Evolutionary conservation across 1,139 yeast species (phyloP), one percentile per base, ranked within the genome.

Genomic region (Wickerhamomyces sp.): DNA sequence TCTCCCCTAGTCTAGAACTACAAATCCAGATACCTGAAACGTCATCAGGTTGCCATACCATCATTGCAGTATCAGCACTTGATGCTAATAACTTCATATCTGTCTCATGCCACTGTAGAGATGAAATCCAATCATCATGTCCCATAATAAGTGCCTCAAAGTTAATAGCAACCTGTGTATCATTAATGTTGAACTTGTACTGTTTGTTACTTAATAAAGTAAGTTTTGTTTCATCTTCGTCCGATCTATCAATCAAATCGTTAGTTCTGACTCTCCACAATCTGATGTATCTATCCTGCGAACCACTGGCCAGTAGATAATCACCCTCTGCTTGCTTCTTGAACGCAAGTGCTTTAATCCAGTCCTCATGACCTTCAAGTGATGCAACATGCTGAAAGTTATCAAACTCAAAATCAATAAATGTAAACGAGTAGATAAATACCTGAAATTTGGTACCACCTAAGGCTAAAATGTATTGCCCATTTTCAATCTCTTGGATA

Each of bases 61-160:
- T 91, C 44, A 93, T 71, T 1, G 96, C 88, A 0, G 97, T 86
- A 61, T 94, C 99, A 0, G 98, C 95, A 44, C 96, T 87, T 1
- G 96, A 82, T 0, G 97, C 88, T 39, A 94, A 68, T 29, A 93
- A 70, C 55, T 78, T 80, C 27, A 79, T 62, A 47, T 77, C 74
- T 7, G 67, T 60, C 27, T 85, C 84, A 58, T 85, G 87, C 98
- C 99, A 94, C 45, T 76, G 73, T 39, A 93, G 71, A 9, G 90
- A 82, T 11, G 93, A 81, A 30, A 94, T 84, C 99, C 99, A 94
- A 64, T 94, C 99, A 62, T 94, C 99, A 63, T 94, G 99, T 10
- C 99, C 99, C 85, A 93, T 84, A 32, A 94, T 80, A 51, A 94
- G 76, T 0, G 99, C 97, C 61, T 94, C 99, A 61, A 90, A 90